These are phyloP conservation scores for Citrus inodora DNA, from an alignment of 345 rosid species.

Conservation along the genomic window DNA sequence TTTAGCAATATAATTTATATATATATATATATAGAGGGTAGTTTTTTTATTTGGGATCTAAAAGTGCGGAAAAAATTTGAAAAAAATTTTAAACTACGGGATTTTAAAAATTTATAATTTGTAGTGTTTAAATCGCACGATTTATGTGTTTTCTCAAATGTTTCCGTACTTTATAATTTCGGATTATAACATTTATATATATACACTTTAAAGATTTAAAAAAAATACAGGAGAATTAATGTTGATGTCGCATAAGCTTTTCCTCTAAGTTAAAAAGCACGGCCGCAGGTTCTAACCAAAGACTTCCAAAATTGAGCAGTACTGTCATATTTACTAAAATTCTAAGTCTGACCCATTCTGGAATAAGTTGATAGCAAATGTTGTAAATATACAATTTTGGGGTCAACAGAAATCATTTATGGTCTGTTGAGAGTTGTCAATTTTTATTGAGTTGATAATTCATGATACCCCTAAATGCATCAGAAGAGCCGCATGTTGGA, in stretches of 20 bases:
- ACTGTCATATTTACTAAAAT: too few relatives aligned
- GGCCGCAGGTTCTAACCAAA: background rate
- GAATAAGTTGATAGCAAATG: background rate
- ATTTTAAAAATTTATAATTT: too few relatives aligned
- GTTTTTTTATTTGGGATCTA: too few relatives aligned
- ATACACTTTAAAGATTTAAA: background rate
- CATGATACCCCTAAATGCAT: background rate
- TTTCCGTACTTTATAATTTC: rapidly evolving
- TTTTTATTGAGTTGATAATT: background rate
- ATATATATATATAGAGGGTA: too few relatives aligned
- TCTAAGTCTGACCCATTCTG: background rate
- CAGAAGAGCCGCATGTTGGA: background rate
- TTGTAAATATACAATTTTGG: background rate
- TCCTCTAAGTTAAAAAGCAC: conserved; percentile 12
- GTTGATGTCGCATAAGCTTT: conserved; percentile 14
- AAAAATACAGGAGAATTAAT: background rate
- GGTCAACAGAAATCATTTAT: background rate
- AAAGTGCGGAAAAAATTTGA: rapidly evolving
- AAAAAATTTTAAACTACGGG: rapidly evolving
- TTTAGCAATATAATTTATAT: background rate
- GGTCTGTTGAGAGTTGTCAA: background rate
- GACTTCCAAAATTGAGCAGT: background rate
- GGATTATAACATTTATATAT: too few relatives aligned
- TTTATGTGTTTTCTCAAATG: too few relatives aligned
- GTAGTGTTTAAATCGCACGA: rapidly evolving